Evolutionary conservation across 192 early-diverging fungal genomes (phyloP), one percentile per base, ranked within the genome.

Genomic region (Podila verticillata): DNA sequence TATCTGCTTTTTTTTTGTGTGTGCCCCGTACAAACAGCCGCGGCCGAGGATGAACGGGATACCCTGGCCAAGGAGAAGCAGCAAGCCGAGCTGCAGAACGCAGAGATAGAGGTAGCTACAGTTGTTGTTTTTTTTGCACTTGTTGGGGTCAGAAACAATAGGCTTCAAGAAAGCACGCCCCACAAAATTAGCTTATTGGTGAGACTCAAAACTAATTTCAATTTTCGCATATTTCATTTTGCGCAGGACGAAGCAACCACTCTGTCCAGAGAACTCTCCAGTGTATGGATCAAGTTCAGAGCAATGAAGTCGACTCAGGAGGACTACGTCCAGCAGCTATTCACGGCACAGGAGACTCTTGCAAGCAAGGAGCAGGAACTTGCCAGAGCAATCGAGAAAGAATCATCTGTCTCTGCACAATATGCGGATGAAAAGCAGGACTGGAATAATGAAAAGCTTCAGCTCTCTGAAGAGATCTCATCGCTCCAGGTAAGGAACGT

Each of bases 261-360:
- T 7, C 44, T 80, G 1, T 80, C 77, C 8, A 31, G 29, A 51
- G 70, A 72, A 26, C 77, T 80, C n/a, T 63, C 62, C 30, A 70
- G 61, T 26, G 65, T 70, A 10, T 80, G 77, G 77, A 48, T 79
- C 49, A 56, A 57, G 31, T 72, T 72, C 9, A 57, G 65, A 20
- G 67, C 47, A 15, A 72, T 80, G 77, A 80, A 72, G 31, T 13
- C 49, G 1, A 22, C 69, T 22, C 77, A 80, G 54, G 77, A 72
- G 19, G 51, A 65, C 4, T 19, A 56, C 10, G 66, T 72, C 12
- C 49, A 80, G 35, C 60, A 56, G n/a, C 57, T 80, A 19, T 72
- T 31, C 68, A 66, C 65, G 19, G 26, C 70, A 8, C 58, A 72
- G 10, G 70, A 72, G 36, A 26, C 65, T 6, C 61, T 58, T 26